Evolutionary conservation across 192 early-diverging fungal species (phyloP), one percentile per base, ranked within the genome.

Genomic region (Coemansia reversa): DNA sequence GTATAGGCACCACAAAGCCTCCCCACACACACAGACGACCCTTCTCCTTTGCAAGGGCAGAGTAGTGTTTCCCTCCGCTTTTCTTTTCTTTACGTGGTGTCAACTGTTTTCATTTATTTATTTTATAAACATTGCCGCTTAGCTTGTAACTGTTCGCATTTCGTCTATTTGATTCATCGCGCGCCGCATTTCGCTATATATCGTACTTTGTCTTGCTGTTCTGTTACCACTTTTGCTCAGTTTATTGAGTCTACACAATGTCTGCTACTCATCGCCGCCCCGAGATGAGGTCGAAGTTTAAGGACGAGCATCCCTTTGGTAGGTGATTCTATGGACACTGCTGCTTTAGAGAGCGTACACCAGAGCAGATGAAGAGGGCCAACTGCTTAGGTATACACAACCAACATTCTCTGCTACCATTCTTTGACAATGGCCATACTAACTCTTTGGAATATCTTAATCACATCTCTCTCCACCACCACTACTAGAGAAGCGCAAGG

Each of bases 301-400:
- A 98, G 86, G 93, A 95, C 80, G 96, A 98, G 70, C 94, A 98
- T 69, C 88, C 89, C 29, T 94, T 94, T 74, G 93, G 93, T 94
- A 88, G 67, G 88, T 61, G 29, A 51, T 29, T 22, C 35, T 45
- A 14, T 16, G 14, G 39, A 9, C 3, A 14, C 14, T 4, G 39
- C 7, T 45, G 39, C 16, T 14, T 0, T 16, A 16, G 39, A 45
- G 12, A 14, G 14, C 39, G 39, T 45, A 14, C 14, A 1, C 14
- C 14, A 45, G 39, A 14, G 39, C 39, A 45, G 39, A 45, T 16
- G 39, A 16, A 45, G 33, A 45, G 39, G 14, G 1, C 39, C 39
- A 45, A 16, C 1, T 16, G 39, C 39, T 16, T 5, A 5, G 39
- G 39, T 14, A 45, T 45, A 45, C 14, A 45, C 39, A 45, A 4